Conservation (phyloP, 805 yeast genomes). For the Saturnispora hagleri region DNA sequence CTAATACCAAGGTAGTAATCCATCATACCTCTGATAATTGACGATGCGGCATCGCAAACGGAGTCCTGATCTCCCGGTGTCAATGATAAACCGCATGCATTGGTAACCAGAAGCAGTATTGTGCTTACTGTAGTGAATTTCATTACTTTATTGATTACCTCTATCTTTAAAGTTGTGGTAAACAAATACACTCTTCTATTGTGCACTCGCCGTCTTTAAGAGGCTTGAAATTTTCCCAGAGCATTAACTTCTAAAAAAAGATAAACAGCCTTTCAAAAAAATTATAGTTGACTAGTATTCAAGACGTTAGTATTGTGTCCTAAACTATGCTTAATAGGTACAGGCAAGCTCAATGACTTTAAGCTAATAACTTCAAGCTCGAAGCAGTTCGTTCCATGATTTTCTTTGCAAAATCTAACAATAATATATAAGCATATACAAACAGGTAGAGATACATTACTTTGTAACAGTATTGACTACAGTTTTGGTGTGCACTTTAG, state of each 20-base stretch:
- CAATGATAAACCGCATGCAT: constrained; percentile 11
- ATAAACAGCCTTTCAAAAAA: too few relatives aligned
- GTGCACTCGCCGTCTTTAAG: neutral
- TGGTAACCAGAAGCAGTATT: neutral
- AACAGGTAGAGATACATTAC: neutral
- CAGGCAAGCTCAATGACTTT: neutral
- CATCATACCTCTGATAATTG: constrained; percentile 62
- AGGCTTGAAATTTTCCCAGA: neutral
- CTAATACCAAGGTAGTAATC: constrained; percentile 69
- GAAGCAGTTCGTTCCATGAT: too few relatives aligned
- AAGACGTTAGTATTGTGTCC: neutral
- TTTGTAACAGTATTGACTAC: neutral
- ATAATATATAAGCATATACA: neutral
- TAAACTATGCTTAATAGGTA: neutral
- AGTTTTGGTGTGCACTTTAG: neutral
- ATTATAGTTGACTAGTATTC: too few relatives aligned
- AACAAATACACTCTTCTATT: neutral
- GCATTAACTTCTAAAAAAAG: neutral
- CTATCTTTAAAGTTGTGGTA: neutral
- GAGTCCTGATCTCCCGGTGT: constrained; percentile 20
- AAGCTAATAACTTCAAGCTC: too few relatives aligned
- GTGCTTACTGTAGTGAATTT: neutral
- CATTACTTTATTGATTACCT: neutral
- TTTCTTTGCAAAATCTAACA: neutral
- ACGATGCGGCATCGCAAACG: constrained; percentile 41